Base-by-base conservation (phyloP, 495 filamentous ascomycete species). In the Penicillium arizonense region DNA sequence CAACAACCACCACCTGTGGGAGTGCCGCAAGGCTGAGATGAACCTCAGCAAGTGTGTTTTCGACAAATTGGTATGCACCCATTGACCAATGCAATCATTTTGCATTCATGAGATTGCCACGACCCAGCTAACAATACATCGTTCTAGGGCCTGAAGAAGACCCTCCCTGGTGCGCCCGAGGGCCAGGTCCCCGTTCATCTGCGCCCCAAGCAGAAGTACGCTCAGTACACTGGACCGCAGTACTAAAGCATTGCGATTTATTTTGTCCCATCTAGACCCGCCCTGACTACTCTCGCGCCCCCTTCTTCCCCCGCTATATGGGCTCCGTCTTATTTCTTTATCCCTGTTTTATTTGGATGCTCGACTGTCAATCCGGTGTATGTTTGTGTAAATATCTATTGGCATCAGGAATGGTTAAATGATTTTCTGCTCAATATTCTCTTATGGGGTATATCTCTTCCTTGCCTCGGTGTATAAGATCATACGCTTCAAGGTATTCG, bases 1-100 rank as follows among this genome's bases (percentile, higher is more conserved):
- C 74, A 91, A 95, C 81, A 99, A 99, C 76, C 93, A 97, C 70
- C 87, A 91, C 67, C 73, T 97, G 37, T 97, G 89, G 84, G 88
- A 96, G 54, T 99, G 94, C 77, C 81, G 94, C 56, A 66, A 68
- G 62, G 59, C 68, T 34, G 91, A 97, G 76, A 82, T 90, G 82
- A 82, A 80, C 55, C 72, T 97, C 42, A 97, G 96, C 77, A 83
- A 80, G 63, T 99, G 94, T 74, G 90, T 97, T 30, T 97, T 93
- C 64, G 86, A 96, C 43, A 96, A 96, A 62, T 68, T 99, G 78
- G 94, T 97, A 73, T 61, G 88, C 18, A 28, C 13, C 18, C 18
- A 38, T 48, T 13, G 34, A 7, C 30, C 47, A 11, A 47, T 42
- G 6, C 30, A 33, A 34, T 14, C 23, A 30, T 6, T 14, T 16